phyloP scores from a whole-genome alignment of 331 rosid species.

The Acacia concinna region DNA sequence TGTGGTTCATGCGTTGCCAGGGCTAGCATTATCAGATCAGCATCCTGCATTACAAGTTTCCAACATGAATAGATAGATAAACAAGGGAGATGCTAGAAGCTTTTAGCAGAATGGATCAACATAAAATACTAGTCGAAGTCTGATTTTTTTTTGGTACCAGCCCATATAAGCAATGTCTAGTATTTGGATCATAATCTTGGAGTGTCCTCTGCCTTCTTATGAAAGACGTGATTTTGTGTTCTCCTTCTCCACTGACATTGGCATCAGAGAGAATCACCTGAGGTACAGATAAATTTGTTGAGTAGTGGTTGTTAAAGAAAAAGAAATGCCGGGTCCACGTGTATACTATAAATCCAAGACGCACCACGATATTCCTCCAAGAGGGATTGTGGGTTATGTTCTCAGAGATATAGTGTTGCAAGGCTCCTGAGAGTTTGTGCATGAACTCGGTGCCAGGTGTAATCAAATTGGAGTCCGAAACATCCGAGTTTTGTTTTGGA shows the following conservation, averaged over 20 bases:
- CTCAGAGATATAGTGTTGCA: conserved; percentile 29
- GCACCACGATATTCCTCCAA: conserved; percentile 42
- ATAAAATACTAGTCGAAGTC: background rate
- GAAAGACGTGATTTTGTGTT: conserved; percentile 56
- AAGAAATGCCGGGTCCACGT: background rate
- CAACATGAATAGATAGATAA: background rate
- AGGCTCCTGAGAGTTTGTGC: conserved; percentile 51
- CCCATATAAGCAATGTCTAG: conserved; percentile 58
- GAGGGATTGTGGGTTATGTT: conserved; percentile 27
- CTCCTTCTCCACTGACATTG: conserved; percentile 77
- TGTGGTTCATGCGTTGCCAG: conserved; percentile 64
- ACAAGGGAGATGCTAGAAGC: background rate
- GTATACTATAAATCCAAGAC: background rate
- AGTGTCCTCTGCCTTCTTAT: conserved; percentile 47
- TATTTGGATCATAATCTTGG: conserved; percentile 48
- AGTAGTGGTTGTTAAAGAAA: background rate
- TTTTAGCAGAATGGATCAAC: background rate
- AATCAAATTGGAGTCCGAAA: conserved; percentile 47
- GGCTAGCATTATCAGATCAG: conserved; percentile 62
- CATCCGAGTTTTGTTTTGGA: conserved; percentile 40
- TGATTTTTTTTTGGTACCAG: conserved; percentile 28
- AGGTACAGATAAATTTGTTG: background rate
- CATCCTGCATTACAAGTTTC: conserved; percentile 48
- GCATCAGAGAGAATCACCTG: conserved; percentile 58
- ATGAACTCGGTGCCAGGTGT: conserved; percentile 70